These are phyloP conservation scores for Microthyrium microscopicum DNA, from an alignment of 2,329 filamentous ascomycete genomes.

Conservation along the genomic window DNA sequence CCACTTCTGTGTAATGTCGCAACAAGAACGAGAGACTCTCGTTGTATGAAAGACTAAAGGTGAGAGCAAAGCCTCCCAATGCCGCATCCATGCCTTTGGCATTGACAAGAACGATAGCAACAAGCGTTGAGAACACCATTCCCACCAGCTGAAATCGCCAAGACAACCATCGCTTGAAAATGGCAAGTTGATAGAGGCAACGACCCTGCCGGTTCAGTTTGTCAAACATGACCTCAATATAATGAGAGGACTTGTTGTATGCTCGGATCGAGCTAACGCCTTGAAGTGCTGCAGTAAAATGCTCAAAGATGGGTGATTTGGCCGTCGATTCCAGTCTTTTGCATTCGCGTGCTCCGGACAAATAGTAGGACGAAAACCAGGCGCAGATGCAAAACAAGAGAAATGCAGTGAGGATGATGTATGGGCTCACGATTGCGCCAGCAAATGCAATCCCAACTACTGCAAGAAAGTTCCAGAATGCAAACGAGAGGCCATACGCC, in stretches of 20 bases:
- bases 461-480: constrained; percentile 24
- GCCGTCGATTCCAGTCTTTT: constrained; percentile 63
- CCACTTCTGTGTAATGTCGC: constrained; percentile 46
- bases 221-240: constrained; percentile 44
- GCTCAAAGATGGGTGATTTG: constrained; percentile 67
- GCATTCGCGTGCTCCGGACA: constrained; percentile 55
- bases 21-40: constrained; percentile 47
- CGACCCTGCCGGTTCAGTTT: constrained; percentile 52
- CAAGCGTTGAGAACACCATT: constrained; percentile 48
- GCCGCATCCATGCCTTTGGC: constrained; percentile 47
- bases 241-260: constrained; percentile 51
- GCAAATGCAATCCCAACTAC: constrained; percentile 51
- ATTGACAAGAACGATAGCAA: constrained; percentile 47
- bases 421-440: constrained; percentile 47
- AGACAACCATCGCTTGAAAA: constrained; percentile 63
- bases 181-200: constrained; percentile 50
- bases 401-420: constrained; percentile 45
- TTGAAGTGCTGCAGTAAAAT: constrained; percentile 55
- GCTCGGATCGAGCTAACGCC: constrained; percentile 63
- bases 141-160: constrained; percentile 56
- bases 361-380: constrained; percentile 44
- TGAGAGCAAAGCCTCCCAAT: constrained; percentile 58
- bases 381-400: constrained; percentile 41
- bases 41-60: constrained; percentile 56
- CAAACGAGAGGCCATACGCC: constrained; percentile 5